Percentiles rank a stretch among this genome's conserved stretches.
Evolutionary conservation across 768 basidiomycete genomes (phyloP).

Genomic region (Macrolepiota dolichaula): DNA sequence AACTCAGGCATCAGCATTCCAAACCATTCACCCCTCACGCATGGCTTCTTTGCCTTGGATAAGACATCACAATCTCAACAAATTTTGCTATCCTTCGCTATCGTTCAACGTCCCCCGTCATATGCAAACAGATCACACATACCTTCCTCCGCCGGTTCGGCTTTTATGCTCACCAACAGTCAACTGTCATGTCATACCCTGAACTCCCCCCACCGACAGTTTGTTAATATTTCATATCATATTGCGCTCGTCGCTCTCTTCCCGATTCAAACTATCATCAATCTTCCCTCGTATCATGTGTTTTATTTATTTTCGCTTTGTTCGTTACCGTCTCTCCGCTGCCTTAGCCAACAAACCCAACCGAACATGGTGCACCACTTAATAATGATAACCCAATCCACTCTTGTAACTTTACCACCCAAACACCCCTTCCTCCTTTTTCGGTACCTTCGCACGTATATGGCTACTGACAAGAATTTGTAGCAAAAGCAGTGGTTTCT

Average conservation of each 20-base stretch:
- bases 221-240: not conserved
- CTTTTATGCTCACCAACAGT: not conserved
- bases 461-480: constrained; percentile 7
- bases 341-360: not conserved
- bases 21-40: not conserved
- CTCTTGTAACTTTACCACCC: not conserved
- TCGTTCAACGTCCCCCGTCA: not conserved
- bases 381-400: not conserved
- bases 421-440: not conserved
- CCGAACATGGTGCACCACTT: not conserved
- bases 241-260: not conserved
- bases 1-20: not conserved
- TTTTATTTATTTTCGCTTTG: not conserved
- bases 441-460: not conserved
- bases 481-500: not conserved
- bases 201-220: not conserved
- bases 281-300: not conserved
- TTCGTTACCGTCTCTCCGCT: not conserved
- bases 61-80: not conserved
- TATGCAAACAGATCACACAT: not conserved
- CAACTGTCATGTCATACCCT: not conserved
- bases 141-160: not conserved
- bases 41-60: not conserved
- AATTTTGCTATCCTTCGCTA: constrained; percentile 9
- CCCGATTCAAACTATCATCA: not conserved